A percentile compares a stretch with the other conserved stretches of the same genome.
These are phyloP conservation scores for Chalaropsis ovoidea DNA, from an alignment of 2,329 filamentous ascomycete genomes.

Conservation along the genomic window DNA sequence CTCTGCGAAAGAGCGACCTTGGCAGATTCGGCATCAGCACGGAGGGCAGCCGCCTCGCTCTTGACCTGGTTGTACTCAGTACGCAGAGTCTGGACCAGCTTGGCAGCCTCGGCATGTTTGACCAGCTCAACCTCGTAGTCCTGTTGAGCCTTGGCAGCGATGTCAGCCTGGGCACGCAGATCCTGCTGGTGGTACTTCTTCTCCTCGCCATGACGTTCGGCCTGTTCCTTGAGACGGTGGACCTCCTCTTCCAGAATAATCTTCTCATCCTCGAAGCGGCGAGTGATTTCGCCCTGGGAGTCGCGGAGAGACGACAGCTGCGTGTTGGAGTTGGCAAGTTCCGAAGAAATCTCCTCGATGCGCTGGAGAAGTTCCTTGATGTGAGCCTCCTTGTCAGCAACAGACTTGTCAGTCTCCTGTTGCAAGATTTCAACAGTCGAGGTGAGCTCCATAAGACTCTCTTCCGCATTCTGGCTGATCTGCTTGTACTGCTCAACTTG, in stretches of 20 bases:
- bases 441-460: constrained; percentile 69
- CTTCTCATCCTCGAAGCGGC: constrained; percentile 72
- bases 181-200: constrained; percentile 83
- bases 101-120: constrained; percentile 92
- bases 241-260: constrained; percentile 68
- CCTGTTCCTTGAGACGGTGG: constrained; percentile 69
- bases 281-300: constrained; percentile 63
- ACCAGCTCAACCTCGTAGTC: constrained; percentile 91
- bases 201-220: constrained; percentile 66
- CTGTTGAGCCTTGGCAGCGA: constrained; percentile 84
- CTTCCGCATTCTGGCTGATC: constrained; percentile 78
- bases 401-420: constrained; percentile 68
- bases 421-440: constrained; percentile 76
- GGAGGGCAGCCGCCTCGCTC: constrained; percentile 62
- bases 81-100: constrained; percentile 67
- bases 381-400: constrained; percentile 67
- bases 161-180: constrained; percentile 83
- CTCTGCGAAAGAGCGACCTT: constrained; percentile 68
- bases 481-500: constrained; percentile 81
- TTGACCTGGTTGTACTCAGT: constrained; percentile 73
- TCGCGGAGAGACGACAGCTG: constrained; percentile 74
- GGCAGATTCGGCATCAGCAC: constrained; percentile 74
- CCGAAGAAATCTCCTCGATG: constrained; percentile 70
- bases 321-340: constrained; percentile 69
- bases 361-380: constrained; percentile 75